phyloP scores from a whole-genome alignment of 257 asterid species.

The Scutellaria minor region DNA sequence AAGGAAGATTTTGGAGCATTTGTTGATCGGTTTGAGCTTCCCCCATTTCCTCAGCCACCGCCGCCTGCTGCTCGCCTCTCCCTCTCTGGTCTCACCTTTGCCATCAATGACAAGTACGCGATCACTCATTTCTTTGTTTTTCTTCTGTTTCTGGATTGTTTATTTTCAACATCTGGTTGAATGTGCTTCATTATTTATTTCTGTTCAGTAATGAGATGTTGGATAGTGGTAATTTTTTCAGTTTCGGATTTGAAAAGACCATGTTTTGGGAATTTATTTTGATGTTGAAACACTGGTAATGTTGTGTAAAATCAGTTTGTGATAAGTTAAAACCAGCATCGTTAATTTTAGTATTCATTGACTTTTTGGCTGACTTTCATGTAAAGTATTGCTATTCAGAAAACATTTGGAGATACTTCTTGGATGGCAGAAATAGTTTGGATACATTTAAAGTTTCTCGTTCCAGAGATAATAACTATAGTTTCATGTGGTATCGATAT shows the following conservation, averaged over 20 bases:
- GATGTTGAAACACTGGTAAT: not conserved
- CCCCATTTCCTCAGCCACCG: constrained; percentile 87
- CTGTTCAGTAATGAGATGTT: not conserved
- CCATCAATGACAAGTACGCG: constrained; percentile 79
- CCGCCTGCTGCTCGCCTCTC: constrained; percentile 91
- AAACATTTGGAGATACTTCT: not conserved
- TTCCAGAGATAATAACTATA: not conserved
- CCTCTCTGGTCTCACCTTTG: constrained; percentile 77
- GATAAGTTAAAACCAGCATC: not conserved
- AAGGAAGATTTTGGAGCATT: constrained; percentile 90
- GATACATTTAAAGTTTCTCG: constrained; percentile 14
- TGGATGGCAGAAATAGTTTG: not conserved
- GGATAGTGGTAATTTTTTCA: not conserved
- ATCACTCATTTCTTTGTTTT: not conserved
- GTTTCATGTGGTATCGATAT: not conserved
- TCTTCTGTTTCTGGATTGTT: not conserved
- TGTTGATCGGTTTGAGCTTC: constrained; percentile 67
- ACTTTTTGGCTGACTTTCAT: not conserved
- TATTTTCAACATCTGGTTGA: not conserved
- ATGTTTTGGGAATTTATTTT: not conserved
- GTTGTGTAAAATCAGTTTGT: constrained; percentile 6
- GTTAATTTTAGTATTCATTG: not conserved
- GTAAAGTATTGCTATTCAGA: not conserved
- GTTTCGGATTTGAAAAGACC: not conserved
- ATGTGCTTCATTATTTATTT: no score